Base-by-base conservation (phyloP, 768 basidiomycete species). In the Leccinum ochraceum region DNA sequence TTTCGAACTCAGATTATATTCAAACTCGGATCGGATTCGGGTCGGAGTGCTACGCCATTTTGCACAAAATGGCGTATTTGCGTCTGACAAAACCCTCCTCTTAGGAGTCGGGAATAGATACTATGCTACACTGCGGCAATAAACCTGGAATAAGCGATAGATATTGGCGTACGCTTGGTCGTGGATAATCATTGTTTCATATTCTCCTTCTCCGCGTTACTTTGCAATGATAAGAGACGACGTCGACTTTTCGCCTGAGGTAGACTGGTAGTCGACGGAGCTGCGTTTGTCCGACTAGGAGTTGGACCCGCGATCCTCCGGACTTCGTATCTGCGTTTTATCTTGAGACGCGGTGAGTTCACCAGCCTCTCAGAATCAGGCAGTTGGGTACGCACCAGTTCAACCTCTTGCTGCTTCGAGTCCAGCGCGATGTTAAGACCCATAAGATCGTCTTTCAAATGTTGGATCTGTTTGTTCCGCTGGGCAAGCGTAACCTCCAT, bases 381-480 rank as follows among this genome's bases (percentile, higher is more conserved):
- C 42, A 14, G 44, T 67, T 58, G 20, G 20, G 30, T 48, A 80
- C 85, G 56, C 60, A 97, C 95, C 73, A 95, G 70, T 71, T 96
- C 94, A 42, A 97, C 77, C 72, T 96, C 95, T 72, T 95, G 94
- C 68, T 97, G 95, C 75, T 97, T 97, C 26, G 93, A 88, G 74
- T 95, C 93, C 57, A 97, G 75, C 0, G 94, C 95, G 37, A 95
- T 94, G 67, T 96, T 95, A 66, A 96, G 75, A n/a, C 91, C 89
- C 53, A 83, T 75, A 22, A 90, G 72, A 73, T 96, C 94, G 48
- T 94, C 89, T 72, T 88, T 87, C 62, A 89, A 83, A 68, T 86
- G 79, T 0, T 78, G 77, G 42, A 83, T 79, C 66, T 88, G 80
- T 75, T 90, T 92, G 62, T 80, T 81, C 55, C 92, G 74, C 66